Conservation (phyloP, 768 basidiomycete species). For the Termitomyces sp. region DNA sequence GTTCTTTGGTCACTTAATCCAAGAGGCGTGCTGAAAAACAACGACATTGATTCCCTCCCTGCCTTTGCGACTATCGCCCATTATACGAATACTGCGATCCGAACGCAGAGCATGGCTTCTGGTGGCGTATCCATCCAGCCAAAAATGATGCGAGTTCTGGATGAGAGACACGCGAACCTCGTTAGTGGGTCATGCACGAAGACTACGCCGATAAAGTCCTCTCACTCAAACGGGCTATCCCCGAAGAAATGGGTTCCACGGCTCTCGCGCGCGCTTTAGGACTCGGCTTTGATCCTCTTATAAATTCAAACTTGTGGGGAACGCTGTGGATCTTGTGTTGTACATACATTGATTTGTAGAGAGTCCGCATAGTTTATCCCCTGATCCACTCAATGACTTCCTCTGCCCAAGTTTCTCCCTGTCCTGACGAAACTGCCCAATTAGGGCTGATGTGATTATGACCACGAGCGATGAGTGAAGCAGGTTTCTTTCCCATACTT, state of each 20-base stretch:
- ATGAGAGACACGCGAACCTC: not conserved
- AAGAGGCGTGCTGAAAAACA: not conserved
- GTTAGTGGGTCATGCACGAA: not conserved
- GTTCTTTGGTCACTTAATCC: not conserved
- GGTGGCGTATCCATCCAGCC: not conserved
- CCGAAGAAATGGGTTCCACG: not conserved
- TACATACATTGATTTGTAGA: not conserved
- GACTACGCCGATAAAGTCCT: not conserved
- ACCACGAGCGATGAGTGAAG: slow-evolving; percentile 39
- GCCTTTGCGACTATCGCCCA: not conserved
- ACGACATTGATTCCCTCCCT: not conserved
- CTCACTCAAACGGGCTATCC: not conserved
- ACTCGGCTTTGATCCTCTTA: not conserved
- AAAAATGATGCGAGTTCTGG: not conserved
- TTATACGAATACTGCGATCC: not conserved
- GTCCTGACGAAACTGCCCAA: slow-evolving; percentile 47
- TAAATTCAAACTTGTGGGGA: not conserved
- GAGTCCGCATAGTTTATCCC: not conserved
- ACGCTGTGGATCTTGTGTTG: not conserved
- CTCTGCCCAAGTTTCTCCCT: slow-evolving; percentile 63
- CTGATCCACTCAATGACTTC: slow-evolving; percentile 42
- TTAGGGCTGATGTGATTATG: slow-evolving; percentile 67
- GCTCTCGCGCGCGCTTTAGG: not conserved
- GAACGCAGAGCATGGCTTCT: not conserved
- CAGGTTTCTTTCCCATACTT: slow-evolving; percentile 30